A percentile compares a stretch with the other conserved stretches of the same genome.
Evolutionary conservation across 1,284 basidiomycete genomes (phyloP).

Genomic region (Amylostereum chailletii): DNA sequence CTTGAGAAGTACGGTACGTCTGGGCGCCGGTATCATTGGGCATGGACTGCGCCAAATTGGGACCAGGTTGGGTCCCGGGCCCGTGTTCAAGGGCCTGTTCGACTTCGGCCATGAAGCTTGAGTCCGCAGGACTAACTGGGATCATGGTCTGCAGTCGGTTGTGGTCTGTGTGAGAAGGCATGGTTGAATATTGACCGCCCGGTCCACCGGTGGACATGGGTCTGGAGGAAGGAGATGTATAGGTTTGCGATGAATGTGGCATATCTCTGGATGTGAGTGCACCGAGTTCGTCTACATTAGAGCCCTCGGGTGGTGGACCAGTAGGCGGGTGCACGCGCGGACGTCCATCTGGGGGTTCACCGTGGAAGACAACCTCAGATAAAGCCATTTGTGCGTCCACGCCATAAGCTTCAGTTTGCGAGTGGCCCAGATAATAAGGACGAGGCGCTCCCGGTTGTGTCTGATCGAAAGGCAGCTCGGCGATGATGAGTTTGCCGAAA

Average conservation of each 20-base stretch:
- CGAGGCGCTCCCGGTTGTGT: conserved; percentile 79
- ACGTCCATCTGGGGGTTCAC: conserved; percentile 20
- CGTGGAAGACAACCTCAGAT: conserved; percentile 43
- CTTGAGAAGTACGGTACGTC: conserved; percentile 1
- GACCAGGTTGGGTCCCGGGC: not conserved
- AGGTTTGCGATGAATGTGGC: not conserved
- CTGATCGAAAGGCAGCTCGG: conserved; percentile 74
- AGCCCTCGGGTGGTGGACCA: not conserved
- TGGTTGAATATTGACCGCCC: not conserved
- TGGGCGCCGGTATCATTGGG: conserved; percentile 5
- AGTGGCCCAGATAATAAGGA: conserved; percentile 60
- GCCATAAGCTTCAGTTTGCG: conserved; percentile 52
- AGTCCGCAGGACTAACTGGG: conserved; percentile 29
- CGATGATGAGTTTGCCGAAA: conserved; percentile 70
- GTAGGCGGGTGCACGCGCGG: not conserved
- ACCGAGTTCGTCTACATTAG: not conserved
- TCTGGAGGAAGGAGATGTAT: not conserved
- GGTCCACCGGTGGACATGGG: not conserved
- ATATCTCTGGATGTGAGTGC: not conserved
- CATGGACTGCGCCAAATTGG: not conserved
- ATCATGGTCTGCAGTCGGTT: conserved; percentile 34
- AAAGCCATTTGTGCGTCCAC: conserved; percentile 57
- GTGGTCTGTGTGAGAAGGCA: conserved; percentile 1
- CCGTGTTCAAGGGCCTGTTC: not conserved
- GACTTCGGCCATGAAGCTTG: not conserved